These are phyloP conservation scores for Phytophthora citrophthora DNA, from an alignment of 352 stramenopile species.

Conservation along the genomic window DNA sequence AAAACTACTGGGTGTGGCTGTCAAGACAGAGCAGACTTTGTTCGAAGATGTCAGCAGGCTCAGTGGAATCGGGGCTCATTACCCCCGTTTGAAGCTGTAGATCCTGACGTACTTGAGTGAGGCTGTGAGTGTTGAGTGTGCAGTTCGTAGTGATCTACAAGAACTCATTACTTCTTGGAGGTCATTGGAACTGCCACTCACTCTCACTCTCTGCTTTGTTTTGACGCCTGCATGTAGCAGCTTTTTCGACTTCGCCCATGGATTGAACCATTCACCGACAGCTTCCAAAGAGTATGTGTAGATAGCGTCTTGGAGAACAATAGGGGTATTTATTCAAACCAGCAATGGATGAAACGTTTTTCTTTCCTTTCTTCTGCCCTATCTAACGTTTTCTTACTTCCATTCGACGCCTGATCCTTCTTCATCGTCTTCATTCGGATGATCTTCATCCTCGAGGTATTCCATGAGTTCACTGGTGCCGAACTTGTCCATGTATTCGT, in stretches of 20 bases:
- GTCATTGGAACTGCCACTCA: constrained; percentile 1
- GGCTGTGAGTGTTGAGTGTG: constrained; percentile 4
- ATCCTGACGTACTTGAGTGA: constrained; percentile 23
- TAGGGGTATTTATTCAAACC: constrained; percentile 45
- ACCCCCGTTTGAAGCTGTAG: constrained; percentile 32
- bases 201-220: constrained; percentile 19
- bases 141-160: constrained; percentile 7
- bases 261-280: neutral
- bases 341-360: constrained; percentile 28
- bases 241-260: constrained; percentile 9
- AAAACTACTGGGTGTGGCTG: constrained; percentile 16
- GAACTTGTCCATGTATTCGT: constrained; percentile 90
- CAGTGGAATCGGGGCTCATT: constrained; percentile 42
- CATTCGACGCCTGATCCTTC: constrained; percentile 59
- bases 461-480: constrained; percentile 88
- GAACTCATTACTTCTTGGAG: constrained; percentile 44
- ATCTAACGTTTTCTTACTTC: constrained; percentile 46
- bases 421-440: constrained; percentile 40
- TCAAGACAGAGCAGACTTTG: constrained; percentile 14
- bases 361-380: constrained; percentile 14
- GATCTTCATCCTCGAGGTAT: constrained; percentile 74
- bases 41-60: constrained; percentile 15
- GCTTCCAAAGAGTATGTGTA: constrained; percentile 29
- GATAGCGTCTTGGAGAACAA: constrained; percentile 24
- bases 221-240: constrained; percentile 2